Percentiles rank a stretch among this genome's conserved stretches.
Evolutionary conservation across 1,284 basidiomycete genomes (phyloP).

Genomic region (Exobasidium cylindrosporum): DNA sequence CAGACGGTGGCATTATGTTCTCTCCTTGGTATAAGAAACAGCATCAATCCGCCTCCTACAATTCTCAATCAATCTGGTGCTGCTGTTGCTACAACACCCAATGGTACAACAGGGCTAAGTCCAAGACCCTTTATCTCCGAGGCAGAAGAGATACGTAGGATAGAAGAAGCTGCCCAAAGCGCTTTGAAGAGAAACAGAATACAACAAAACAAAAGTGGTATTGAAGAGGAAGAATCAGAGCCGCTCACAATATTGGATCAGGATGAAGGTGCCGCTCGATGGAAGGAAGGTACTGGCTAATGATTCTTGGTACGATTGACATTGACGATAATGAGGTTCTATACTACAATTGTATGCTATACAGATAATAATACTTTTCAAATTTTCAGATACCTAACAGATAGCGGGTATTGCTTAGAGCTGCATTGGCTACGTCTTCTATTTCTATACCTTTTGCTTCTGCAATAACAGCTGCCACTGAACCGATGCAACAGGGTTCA

Average conservation of each 20-base stretch:
- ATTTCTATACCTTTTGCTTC: conserved; percentile 63
- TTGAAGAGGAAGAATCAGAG: not conserved
- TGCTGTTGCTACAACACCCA: not conserved
- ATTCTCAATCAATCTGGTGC: not conserved
- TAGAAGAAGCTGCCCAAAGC: conserved; percentile 4
- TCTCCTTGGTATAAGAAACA: conserved; percentile 76
- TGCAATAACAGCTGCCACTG: conserved; percentile 74
- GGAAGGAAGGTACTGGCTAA: conserved; percentile 12
- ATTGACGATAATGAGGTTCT: not conserved
- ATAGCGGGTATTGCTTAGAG: conserved; percentile 37
- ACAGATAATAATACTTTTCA: too few relatives aligned
- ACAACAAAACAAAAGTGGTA: not conserved
- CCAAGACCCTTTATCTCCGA: not conserved
- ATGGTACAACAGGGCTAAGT: too few relatives aligned
- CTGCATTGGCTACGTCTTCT: conserved; percentile 61
- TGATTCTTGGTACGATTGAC: not conserved
- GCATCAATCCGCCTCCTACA: conserved; percentile 63
- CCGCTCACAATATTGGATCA: conserved; percentile 1
- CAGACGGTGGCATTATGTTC: conserved; percentile 83
- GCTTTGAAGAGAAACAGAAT: not conserved
- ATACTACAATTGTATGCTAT: not conserved
- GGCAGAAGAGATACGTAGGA: conserved; percentile 10
- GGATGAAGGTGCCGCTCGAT: conserved; percentile 5
- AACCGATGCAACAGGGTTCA: conserved; percentile 72
- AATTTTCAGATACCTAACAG: conserved; percentile 28